Evolutionary conservation across 2,329 filamentous ascomycete species (phyloP).

Genomic region (Graphilbum fragrans): DNA sequence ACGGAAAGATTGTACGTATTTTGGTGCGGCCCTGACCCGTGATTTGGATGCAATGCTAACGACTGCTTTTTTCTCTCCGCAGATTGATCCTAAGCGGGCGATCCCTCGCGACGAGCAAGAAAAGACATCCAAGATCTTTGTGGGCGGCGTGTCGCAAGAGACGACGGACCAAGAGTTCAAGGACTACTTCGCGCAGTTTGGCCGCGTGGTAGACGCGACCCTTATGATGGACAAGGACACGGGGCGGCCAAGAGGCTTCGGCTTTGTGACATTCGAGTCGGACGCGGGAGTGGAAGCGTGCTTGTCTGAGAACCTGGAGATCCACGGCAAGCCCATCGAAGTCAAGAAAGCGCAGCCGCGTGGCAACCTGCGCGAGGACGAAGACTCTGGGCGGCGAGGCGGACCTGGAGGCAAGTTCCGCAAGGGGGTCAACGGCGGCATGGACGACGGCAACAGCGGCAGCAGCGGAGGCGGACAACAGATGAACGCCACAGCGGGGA

Average conservation of each 20-base stretch:
- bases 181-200: constrained; percentile 93
- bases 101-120: constrained; percentile 97
- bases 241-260: constrained; percentile 88
- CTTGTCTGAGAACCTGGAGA: constrained; percentile 72
- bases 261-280: constrained; percentile 96
- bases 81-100: constrained; percentile 97
- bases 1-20: constrained; percentile 85
- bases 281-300: constrained; percentile 91
- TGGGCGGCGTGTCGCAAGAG: constrained; percentile 94
- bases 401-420: constrained; percentile 26
- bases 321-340: constrained; percentile 91
- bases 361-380: constrained; percentile 86
- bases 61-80: neutral
- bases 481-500: constrained; percentile 36
- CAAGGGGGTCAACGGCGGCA: neutral
- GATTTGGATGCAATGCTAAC: neutral
- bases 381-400: constrained; percentile 53
- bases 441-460: constrained; percentile 16
- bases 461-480: constrained; percentile 12
- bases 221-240: constrained; percentile 99
- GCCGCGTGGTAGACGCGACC: constrained; percentile 89
- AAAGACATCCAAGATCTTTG: constrained; percentile 97
- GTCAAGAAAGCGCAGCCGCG: constrained; percentile 96
- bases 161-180: constrained; percentile 94
- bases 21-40: no score